A percentile compares a stretch with the other conserved stretches of the same genome.
Evolutionary conservation across 495 filamentous ascomycete species (phyloP).

Genomic region (Platismatia glauca): DNA sequence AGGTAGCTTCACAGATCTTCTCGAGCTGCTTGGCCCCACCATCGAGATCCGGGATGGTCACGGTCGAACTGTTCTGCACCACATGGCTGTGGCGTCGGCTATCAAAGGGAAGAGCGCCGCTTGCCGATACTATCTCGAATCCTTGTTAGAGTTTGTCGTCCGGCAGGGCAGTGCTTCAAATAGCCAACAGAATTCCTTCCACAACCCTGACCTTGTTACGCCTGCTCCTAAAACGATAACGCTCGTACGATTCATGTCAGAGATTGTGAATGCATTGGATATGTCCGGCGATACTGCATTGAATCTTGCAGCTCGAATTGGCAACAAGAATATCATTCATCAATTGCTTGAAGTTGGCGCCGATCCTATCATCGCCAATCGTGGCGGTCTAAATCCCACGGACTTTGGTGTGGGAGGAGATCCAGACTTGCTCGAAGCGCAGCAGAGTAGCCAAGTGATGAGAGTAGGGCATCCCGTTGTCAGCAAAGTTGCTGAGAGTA

Average conservation of each 20-base stretch:
- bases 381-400: conserved; percentile 71
- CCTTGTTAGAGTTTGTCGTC: conserved; percentile 85
- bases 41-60: conserved; percentile 83
- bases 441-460: conserved; percentile 30
- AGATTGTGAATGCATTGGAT: conserved; percentile 90
- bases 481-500: conserved; percentile 48
- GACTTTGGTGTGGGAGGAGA: conserved; percentile 89
- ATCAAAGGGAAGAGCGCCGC: conserved; percentile 79
- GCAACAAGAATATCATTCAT: conserved; percentile 82
- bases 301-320: conserved; percentile 83
- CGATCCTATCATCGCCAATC: conserved; percentile 79
- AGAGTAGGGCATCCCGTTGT: conserved; percentile 29
- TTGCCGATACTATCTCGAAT: conserved; percentile 88
- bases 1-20: conserved; percentile 68
- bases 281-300: conserved; percentile 89
- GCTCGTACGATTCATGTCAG: conserved; percentile 83
- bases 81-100: conserved; percentile 89
- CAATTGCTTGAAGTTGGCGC: conserved; percentile 90
- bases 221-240: conserved; percentile 54
- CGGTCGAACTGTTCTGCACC: conserved; percentile 86
- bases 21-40: conserved; percentile 80
- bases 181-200: conserved; percentile 42
- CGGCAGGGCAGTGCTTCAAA: conserved; percentile 61
- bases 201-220: conserved; percentile 25
- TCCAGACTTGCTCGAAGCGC: conserved; percentile 38